Percentiles rank a stretch among this genome's conserved stretches.
phyloP scores from a whole-genome alignment of 768 basidiomycete species.

The Asterophora parasitica region DNA sequence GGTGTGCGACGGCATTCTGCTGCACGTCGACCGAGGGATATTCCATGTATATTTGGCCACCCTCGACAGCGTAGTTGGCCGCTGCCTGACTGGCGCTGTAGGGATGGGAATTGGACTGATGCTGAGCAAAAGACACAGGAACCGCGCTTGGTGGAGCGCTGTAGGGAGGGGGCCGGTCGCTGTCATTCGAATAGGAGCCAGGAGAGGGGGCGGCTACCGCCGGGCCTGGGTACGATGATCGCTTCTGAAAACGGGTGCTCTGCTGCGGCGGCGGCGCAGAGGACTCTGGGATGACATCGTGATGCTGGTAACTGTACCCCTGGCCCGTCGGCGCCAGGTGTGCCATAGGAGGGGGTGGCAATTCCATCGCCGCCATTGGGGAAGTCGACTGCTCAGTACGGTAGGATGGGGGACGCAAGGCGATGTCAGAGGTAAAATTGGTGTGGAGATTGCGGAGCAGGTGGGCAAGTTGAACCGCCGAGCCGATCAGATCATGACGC shows the following conservation, averaged over 20 bases:
- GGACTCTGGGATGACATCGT: constrained; percentile 17
- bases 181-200: constrained; percentile 12
- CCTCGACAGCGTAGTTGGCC: constrained; percentile 6
- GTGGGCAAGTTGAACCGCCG: constrained; percentile 54
- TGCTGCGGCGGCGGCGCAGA: constrained; percentile 17
- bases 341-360: constrained; percentile 35
- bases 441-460: constrained; percentile 45
- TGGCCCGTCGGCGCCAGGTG: constrained; percentile 23
- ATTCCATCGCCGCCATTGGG: constrained; percentile 30
- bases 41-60: constrained; percentile 5
- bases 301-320: constrained; percentile 23
- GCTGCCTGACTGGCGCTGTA: constrained; percentile 6
- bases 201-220: constrained; percentile 10
- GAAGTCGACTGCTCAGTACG: constrained; percentile 21
- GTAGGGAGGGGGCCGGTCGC: constrained; percentile 17
- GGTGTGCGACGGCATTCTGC: constrained; percentile 4
- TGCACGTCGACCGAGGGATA: constrained; percentile 10
- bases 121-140: constrained; percentile 13
- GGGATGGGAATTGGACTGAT: constrained; percentile 1
- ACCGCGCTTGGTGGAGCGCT: constrained; percentile 20
- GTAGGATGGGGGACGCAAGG: constrained; percentile 33
- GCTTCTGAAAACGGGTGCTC: constrained; percentile 19
- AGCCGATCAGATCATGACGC: constrained; percentile 62
- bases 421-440: constrained; percentile 28
- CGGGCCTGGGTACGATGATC: constrained; percentile 17